Evolutionary conservation across 768 basidiomycete species (phyloP).

Genomic region (Dentipellis fragilis): DNA sequence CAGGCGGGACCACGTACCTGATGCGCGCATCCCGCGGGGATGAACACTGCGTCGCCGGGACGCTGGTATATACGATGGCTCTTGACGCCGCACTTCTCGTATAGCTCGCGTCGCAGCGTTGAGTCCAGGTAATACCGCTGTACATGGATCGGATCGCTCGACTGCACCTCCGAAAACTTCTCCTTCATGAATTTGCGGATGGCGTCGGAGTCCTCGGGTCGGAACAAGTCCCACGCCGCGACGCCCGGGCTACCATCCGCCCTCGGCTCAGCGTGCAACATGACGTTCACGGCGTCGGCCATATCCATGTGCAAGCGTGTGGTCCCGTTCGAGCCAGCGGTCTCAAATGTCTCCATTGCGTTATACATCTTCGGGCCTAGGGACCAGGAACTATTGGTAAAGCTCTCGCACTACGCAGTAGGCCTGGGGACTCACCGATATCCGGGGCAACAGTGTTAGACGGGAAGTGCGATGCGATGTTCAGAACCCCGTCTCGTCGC

Average conservation of each 20-base stretch:
- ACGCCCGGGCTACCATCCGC: conserved; percentile 59
- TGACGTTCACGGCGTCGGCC: conserved; percentile 82
- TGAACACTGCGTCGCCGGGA: conserved; percentile 89
- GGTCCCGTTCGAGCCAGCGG: conserved; percentile 59
- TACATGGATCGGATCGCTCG: conserved; percentile 78
- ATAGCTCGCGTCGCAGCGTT: conserved; percentile 55
- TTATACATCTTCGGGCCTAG: conserved; percentile 54
- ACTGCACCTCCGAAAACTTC: conserved; percentile 44
- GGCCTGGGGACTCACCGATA: conserved; percentile 40
- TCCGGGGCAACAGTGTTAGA: conserved; percentile 69
- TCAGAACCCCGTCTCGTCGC: conserved; percentile 77
- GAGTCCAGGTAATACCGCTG: conserved; percentile 82
- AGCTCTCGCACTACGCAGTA: too few species aligned
- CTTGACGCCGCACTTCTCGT: conserved; percentile 54
- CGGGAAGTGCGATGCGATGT: conserved; percentile 86
- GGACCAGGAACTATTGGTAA: not conserved
- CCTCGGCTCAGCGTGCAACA: conserved; percentile 56
- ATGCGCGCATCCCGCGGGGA: conserved; percentile 89
- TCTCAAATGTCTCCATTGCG: conserved; percentile 61
- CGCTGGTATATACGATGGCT: conserved; percentile 82
- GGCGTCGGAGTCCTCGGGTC: conserved; percentile 70
- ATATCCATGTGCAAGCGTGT: conserved; percentile 88
- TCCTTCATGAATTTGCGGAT: conserved; percentile 65
- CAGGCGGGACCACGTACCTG: conserved; percentile 43
- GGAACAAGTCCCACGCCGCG: conserved; percentile 89